Evolutionary conservation across 2,329 filamentous ascomycete species (phyloP), one percentile per base, ranked within the genome.

Genomic region (Alternaria alternata): DNA sequence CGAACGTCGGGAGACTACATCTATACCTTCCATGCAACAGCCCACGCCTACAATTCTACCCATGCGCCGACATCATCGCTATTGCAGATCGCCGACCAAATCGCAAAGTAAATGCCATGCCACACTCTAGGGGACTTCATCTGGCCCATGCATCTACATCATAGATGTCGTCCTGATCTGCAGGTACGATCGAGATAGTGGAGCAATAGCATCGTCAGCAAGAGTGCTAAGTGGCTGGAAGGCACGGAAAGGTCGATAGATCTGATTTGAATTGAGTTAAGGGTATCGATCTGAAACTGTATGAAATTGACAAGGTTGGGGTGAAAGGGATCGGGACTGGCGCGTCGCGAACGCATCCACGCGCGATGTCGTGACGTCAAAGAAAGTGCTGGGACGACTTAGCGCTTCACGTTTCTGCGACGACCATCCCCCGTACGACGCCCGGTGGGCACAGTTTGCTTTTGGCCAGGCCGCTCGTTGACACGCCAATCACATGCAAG

Each of bases 101-200:
- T 47, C 34, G 48, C 22, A 49, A 44, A 24, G n/a, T 39, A 34
- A 58, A 49, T 46, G n/a, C 36, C 43, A 59, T 57, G 51, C 52
- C 51, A 54, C 20, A 49, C 30, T 28, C 32, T 42, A 30, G 42
- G 44, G 56, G 52, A 52, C 55, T 64, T 62, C 53, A 18, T 59
- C 26, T 44, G 20, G 26, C 24, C 49, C 49, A n/a, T 54, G 46
- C 57, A 58, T 56, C 54, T 47, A 56, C 61, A 65, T 65, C 61
- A 65, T 59, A 59, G 61, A 63, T 48, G 7, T 54, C 39, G 57
- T 60, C 36, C 52, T 63, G 48, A 55, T 55, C 30, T 53, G 43
- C 57, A 65, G 61, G 63, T 61, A 65, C 61, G 43, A 61, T 65
- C 54, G 54, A 32, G 16, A 41, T 4, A 41, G 46, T 49, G 51